Percentiles rank a stretch among this genome's conserved stretches.
These are phyloP conservation scores for Ceratocystis smalleyi DNA, from an alignment of 2,329 filamentous ascomycete genomes.

Conservation along the genomic window DNA sequence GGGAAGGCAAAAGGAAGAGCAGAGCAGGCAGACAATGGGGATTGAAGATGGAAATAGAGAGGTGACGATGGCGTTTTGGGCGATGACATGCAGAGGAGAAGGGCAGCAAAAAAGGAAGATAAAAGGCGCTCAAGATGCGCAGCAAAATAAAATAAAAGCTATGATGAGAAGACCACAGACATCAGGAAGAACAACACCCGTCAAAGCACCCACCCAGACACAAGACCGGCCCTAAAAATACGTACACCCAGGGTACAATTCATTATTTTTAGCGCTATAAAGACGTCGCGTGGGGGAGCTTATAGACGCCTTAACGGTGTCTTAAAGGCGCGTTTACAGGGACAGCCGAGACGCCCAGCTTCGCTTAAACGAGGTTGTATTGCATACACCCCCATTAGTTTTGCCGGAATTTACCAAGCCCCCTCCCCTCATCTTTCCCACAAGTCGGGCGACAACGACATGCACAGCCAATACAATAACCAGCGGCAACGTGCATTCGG, in stretches of 20 bases:
- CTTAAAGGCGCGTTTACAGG: neutral
- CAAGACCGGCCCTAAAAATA: neutral
- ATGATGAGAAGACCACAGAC: neutral
- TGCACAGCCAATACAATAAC: neutral
- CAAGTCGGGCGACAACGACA: neutral
- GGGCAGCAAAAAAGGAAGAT: neutral
- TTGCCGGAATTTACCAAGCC: neutral
- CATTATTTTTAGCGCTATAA: neutral
- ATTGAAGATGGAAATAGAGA: neutral
- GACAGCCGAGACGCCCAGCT: neutral
- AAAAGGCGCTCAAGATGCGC: neutral
- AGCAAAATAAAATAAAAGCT: neutral
- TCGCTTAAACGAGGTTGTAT: neutral
- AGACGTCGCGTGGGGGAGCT: neutral
- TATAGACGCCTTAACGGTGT: neutral
- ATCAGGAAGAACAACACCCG: neutral
- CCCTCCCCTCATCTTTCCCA: neutral
- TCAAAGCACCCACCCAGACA: neutral
- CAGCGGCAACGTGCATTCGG: neutral
- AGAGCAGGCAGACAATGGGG: neutral
- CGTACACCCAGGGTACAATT: neutral
- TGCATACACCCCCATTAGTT: too few relatives aligned
- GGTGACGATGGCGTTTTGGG: neutral
- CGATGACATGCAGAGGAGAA: neutral
- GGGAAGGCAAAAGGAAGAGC: neutral